These are phyloP conservation scores for Volutella citrinella DNA, from an alignment of 2,329 filamentous ascomycete genomes.

Conservation along the genomic window DNA sequence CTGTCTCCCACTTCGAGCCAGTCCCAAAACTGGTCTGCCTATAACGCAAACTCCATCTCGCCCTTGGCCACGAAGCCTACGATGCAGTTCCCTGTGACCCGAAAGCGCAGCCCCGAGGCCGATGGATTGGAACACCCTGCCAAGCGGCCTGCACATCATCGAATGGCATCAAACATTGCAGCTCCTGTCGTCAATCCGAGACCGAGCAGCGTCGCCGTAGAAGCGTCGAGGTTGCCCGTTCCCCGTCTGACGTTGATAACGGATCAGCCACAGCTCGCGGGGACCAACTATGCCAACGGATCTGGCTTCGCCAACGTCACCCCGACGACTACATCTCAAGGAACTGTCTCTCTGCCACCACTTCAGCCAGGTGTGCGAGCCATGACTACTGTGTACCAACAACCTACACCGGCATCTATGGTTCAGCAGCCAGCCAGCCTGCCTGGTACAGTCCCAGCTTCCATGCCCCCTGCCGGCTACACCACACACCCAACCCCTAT, in stretches of 20 bases:
- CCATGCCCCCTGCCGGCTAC: slow-evolving; percentile 22
- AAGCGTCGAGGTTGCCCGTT: slow-evolving; percentile 55
- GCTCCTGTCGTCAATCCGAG: slow-evolving; percentile 15
- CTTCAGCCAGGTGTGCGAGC: slow-evolving; percentile 61
- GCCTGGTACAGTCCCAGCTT: slow-evolving; percentile 21
- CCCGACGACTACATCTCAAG: too few species aligned
- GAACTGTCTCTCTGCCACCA: slow-evolving; percentile 57
- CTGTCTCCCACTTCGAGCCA: slow-evolving; percentile 40
- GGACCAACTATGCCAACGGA: slow-evolving; percentile 12
- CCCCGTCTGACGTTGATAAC: slow-evolving; percentile 70
- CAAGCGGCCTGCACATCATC: slow-evolving; percentile 43
- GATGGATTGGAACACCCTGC: slow-evolving; percentile 52
- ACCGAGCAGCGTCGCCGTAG: slow-evolving; percentile 16
- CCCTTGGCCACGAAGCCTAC: slow-evolving; percentile 48
- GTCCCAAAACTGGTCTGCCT: slow-evolving; percentile 37
- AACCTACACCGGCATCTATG: slow-evolving; percentile 43
- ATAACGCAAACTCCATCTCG: slow-evolving; percentile 41
- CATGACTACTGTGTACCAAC: slow-evolving; percentile 77
- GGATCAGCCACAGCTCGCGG: slow-evolving; percentile 26
- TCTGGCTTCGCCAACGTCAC: slow-evolving; percentile 34
- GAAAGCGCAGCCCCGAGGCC: slow-evolving; percentile 52
- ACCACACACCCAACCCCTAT: slow-evolving; percentile 30
- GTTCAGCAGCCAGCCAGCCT: slow-evolving; percentile 33
- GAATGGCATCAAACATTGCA: slow-evolving; percentile 14
- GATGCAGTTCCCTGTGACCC: slow-evolving; percentile 35